Evolutionary conservation across 1,284 basidiomycete genomes (phyloP), one percentile per base, ranked within the genome.

Genomic region (Papiliotrema terrestris): DNA sequence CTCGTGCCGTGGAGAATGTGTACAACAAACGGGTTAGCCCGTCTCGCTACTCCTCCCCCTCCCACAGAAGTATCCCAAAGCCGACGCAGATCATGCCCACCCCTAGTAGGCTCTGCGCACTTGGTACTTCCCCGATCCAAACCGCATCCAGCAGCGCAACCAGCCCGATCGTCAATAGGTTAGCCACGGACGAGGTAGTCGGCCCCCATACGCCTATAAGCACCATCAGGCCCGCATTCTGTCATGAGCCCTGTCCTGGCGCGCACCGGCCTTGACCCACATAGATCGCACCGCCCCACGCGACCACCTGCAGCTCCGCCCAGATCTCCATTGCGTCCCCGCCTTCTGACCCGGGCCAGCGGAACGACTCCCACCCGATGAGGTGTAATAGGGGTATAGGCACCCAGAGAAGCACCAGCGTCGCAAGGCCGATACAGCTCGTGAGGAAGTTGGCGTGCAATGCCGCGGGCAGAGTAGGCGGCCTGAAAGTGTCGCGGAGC

Each of bases 201-300:
- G 76, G 76, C 2, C 76, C 76, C 67, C 74, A 74, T 20, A 76
- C 58, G 0, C 76, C 76, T 43, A 77, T 77, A 26, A 77, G 67
- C 39, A 71, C 66, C 76, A 77, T 77, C 45, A 77, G 59, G 9
- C 76, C 76, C 1, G 74, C 74, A 56, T 77, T 77, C 71, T 75
- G 54, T 15, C 29, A 37, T 32, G 13, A 49, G 6, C 23, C 20
- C 14, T 25, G 15, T 14, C 32, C 8, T 41, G 15, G 22, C 19
- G 11, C 20, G 2, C 17, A 23, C 43, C 15, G 17, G 11, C 3
- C 20, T n/a, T n/a, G n/a, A 66, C 73, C 62, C 59, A 75, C 73
- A 49, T 77, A 77, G 3, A 70, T 48, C 0, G 74, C 63, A 3
- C 76, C 76, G 26, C 66, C 62, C 48, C 61, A 61, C 3, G 68